Conservation (phyloP, 2,329 filamentous ascomycete genomes). For the Colletotrichum noveboracense region DNA sequence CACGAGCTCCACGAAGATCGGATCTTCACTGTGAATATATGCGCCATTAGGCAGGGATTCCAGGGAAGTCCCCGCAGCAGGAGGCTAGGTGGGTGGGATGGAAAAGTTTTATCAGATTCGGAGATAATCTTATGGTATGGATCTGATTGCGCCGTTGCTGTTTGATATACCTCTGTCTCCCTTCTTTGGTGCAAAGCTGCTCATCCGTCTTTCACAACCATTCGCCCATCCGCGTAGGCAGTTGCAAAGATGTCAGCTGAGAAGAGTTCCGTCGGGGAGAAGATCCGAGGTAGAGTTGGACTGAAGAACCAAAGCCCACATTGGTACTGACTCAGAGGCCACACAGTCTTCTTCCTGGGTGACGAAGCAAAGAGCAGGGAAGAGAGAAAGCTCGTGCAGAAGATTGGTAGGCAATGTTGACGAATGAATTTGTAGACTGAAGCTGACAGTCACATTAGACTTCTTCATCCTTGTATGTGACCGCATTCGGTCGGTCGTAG, state of each 20-base stretch:
- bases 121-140: background rate
- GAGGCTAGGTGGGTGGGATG: background rate
- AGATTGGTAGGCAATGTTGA: constrained; percentile 25
- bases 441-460: constrained; percentile 21
- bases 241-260: background rate
- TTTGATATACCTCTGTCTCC: background rate
- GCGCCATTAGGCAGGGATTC: background rate
- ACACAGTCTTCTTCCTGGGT: constrained; percentile 22
- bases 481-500: background rate
- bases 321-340: background rate
- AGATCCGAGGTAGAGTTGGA: background rate
- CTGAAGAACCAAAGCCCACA: background rate
- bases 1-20: background rate
- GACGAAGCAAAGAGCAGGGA: constrained; percentile 23
- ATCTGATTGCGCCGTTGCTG: background rate
- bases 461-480: constrained; percentile 36
- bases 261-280: background rate
- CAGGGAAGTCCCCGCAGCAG: background rate
- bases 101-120: constrained; percentile 2
- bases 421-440: fast-evolving
- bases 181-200: background rate
- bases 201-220: background rate
- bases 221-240: background rate
- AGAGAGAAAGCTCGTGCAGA: constrained; percentile 32
- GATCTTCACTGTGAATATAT: background rate